Base-by-base conservation (phyloP, 1,139 yeast genomes). In the Candida sp. region DNA sequence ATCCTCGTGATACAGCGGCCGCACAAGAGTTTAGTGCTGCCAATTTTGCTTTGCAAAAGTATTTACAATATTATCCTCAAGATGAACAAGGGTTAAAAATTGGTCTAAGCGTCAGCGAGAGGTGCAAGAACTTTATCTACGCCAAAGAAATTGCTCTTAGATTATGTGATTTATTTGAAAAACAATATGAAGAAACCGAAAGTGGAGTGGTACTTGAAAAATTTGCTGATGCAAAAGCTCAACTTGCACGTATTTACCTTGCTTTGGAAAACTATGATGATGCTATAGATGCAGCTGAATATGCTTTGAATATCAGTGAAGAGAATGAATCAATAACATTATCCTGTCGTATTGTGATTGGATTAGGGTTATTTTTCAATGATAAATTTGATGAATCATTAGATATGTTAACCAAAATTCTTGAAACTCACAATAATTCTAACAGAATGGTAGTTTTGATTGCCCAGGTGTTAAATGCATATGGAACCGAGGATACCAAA, bases 401-500 rank as follows among this genome's bases (percentile, higher is more conserved):
- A 43, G 80, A 75, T 4, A 82, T 84, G 55, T 82, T 91, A 56
- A 82, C 79, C 49, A 61, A 68, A 33, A 80, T 93, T 7, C 65
- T 89, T 43, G 75, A 52, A 11, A 47, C 54, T 7, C 56, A 75
- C 43, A 64, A 71, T 15, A 77, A 82, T 21, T 79, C 84, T 2
- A 57, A 39, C 73, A 75, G 83, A 48, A 73, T 89, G n/a, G 81
- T 88, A 11, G 78, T 85, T 5, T 66, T 93, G 34, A 75, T 88
- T 23, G 81, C 95, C 0, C 96, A 89, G 56, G 84, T 90, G 1
- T 71, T 93, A 43, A 84, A 86, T 70, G 87, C 89, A 1, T 80
- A 80, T 45, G 85, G 82, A 6, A 78, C 82, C 0, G 80, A 75
- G 21, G 91, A 84, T n/a, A 82, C 93, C 5, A 82, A 81, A 45